phyloP scores from a whole-genome alignment of 345 rosid genomes.

The Ailanthus altissimus region DNA sequence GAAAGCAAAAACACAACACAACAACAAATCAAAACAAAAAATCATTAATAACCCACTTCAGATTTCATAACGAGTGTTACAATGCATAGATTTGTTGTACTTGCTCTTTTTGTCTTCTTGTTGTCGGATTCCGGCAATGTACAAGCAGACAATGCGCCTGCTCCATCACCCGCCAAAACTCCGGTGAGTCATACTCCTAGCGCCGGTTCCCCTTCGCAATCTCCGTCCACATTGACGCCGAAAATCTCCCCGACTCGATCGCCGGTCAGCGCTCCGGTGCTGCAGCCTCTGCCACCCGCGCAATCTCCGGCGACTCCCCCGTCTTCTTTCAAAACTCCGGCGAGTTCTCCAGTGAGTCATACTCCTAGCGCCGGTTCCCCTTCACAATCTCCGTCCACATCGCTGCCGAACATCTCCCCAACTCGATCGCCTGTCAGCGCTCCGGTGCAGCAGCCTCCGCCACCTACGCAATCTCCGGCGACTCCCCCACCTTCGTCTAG shows the following conservation, averaged over 20 bases:
- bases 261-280: neutral
- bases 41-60: neutral
- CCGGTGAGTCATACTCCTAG: neutral
- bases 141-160: conserved; percentile 43
- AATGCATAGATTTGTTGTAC: conserved; percentile 24
- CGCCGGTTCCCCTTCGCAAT: conserved; percentile 5
- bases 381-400: conserved; percentile 20
- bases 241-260: conserved; percentile 19
- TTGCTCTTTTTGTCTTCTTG: conserved; percentile 26
- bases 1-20: neutral
- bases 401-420: conserved; percentile 19
- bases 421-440: conserved; percentile 11
- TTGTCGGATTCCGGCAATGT: conserved; percentile 26
- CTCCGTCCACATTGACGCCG: conserved; percentile 25
- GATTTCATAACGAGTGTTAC: neutral
- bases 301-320: conserved; percentile 16
- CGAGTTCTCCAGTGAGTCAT: conserved; percentile 17
- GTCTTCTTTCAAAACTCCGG: conserved; percentile 22
- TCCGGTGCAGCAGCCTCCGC: conserved; percentile 6
- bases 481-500: conserved; percentile 12
- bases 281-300: neutral
- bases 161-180: conserved; percentile 38
- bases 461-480: conserved; percentile 4
- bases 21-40: conserved; percentile 6
- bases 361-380: conserved; percentile 14